Conservation (phyloP, 306 rosid genomes). For the Phaseolus lunatus region DNA sequence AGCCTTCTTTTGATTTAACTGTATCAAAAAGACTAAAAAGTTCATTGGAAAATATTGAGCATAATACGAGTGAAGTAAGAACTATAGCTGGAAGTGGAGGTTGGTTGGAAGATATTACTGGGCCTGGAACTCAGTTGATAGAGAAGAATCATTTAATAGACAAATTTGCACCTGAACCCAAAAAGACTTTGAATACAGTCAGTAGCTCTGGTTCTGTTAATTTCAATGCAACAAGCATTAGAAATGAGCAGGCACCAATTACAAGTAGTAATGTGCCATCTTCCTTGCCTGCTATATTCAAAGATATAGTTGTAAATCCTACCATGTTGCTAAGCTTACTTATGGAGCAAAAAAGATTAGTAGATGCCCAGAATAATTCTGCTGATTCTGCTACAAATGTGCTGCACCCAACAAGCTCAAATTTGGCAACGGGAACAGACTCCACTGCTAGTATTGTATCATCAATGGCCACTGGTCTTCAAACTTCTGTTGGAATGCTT, state of each 20-base stretch:
- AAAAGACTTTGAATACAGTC: slow-evolving; percentile 42
- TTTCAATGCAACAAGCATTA: slow-evolving; percentile 49
- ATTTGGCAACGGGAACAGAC: slow-evolving; percentile 55
- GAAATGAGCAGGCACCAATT: slow-evolving; percentile 56
- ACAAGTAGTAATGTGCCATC: slow-evolving; percentile 41
- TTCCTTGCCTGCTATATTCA: slow-evolving; percentile 68
- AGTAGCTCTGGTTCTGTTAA: slow-evolving; percentile 45
- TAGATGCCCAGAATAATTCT: slow-evolving; percentile 63
- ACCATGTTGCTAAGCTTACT: slow-evolving; percentile 69
- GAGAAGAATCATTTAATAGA: slow-evolving; percentile 60
- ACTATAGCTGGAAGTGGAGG: slow-evolving; percentile 64
- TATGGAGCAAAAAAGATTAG: slow-evolving; percentile 62
- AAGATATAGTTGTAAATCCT: slow-evolving; percentile 83
- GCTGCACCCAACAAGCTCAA: slow-evolving; percentile 39
- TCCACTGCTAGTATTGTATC: slow-evolving; percentile 58
- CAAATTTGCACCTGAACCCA: slow-evolving; percentile 55
- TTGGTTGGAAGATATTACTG: slow-evolving; percentile 69
- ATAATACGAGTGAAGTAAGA: slow-evolving; percentile 52
- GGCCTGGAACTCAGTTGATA: slow-evolving; percentile 55
- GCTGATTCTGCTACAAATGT: slow-evolving; percentile 54
- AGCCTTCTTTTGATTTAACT: slow-evolving; percentile 61
- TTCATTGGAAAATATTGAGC: slow-evolving; percentile 53
- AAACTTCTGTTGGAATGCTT: slow-evolving; percentile 61
- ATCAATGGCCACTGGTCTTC: slow-evolving; percentile 57
- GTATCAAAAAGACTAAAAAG: slow-evolving; percentile 68